Evolutionary conservation across 1,284 basidiomycete species (phyloP), one percentile per base, ranked within the genome.

Genomic region (Polyporus tsugae): DNA sequence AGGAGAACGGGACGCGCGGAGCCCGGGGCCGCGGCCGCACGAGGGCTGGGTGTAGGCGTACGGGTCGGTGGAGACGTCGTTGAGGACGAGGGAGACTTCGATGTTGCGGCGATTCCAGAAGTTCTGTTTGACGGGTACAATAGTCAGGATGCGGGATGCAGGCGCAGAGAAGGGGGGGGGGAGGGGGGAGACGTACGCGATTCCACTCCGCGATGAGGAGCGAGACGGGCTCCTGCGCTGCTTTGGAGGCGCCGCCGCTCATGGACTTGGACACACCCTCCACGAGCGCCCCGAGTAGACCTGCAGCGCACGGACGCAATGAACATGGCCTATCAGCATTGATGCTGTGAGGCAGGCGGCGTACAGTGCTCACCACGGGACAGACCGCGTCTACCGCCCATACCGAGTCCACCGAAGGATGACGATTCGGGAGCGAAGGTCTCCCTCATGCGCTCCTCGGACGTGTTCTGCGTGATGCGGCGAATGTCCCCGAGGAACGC

Each of bases 401-500:
- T 2, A n/a, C 19, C 58, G n/a, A 41, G 13, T 22, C 38, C 60
- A 15, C 4, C 29, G 33, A n/a, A 7, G 35, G 25, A 13, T 46
- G 61, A 35, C 36, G 60, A 25, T 25, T 35, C 60, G 42, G 55
- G 29, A 5, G 15, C 55, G 55, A 57, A 57, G 29, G 22, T 61
- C 42, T 35, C 60, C 17, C 60, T 10, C 42, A 42, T 4, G 25
- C 60, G 39, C 19, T 39, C 60, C 60, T 42, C 55, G 29, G 55
- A 19, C 55, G 55, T 33, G 25, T 13, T 57, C 33, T 33, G 55
- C 33, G 55, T 33, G 55, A 42, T 25, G 41, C 42, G 60, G 25
- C 19, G 41, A 2, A 61, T 13, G 42, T 61, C 46, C 0, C 19
- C 46, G 19, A 74, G n/a, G 55, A 74, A 74, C 13, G 64, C 52